A percentile compares a stretch with the other conserved stretches of the same genome.
These are phyloP conservation scores for Blepharisma undulans DNA, from an alignment of 169 alveolate species.

Conservation along the genomic window DNA sequence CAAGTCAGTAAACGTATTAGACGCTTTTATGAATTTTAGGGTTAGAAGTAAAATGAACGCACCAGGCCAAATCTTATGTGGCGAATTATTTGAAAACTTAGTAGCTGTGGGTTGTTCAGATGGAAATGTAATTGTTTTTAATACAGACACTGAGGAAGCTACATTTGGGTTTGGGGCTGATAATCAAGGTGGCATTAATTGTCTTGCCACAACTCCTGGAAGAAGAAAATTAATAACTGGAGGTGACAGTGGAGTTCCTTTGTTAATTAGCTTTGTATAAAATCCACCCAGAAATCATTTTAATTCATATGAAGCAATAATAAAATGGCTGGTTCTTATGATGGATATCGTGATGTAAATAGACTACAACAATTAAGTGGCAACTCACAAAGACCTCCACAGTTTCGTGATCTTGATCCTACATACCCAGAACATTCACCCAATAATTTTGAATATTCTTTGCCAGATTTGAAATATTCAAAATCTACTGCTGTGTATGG, in stretches of 20 bases:
- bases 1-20: conserved; percentile 63
- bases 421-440: background rate
- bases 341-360: background rate
- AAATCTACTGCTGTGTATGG: background rate
- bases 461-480: background rate
- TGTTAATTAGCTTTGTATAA: conserved; percentile 20
- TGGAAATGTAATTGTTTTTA: conserved; percentile 75
- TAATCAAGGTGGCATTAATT: conserved; percentile 72
- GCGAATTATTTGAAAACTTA: conserved; percentile 63
- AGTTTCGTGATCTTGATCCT: background rate
- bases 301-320: background rate
- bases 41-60: conserved; percentile 59
- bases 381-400: background rate
- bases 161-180: conserved; percentile 83
- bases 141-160: conserved; percentile 72
- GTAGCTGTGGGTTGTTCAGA: conserved; percentile 82
- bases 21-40: conserved; percentile 56
- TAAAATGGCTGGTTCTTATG: background rate
- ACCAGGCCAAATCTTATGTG: conserved; percentile 78
- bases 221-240: conserved; percentile 63
- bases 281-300: background rate
- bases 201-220: conserved; percentile 64
- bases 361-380: background rate
- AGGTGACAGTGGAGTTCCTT: conserved; percentile 73
- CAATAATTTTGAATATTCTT: background rate